Evolutionary conservation across 768 basidiomycete species (phyloP).

Genomic region (Tephrocybe rancida): DNA sequence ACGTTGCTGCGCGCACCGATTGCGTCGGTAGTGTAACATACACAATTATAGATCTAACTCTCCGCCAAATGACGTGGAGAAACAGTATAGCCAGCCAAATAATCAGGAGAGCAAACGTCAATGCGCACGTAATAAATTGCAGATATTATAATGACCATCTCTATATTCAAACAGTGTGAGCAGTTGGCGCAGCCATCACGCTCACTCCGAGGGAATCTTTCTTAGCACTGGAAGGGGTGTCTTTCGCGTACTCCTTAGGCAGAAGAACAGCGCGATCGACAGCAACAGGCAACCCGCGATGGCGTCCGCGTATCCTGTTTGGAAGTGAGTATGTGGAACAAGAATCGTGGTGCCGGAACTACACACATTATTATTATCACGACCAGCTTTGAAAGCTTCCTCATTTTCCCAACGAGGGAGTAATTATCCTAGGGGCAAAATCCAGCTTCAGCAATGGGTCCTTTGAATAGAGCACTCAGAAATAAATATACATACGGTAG

Average conservation of each 20-base stretch:
- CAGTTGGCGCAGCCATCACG: not conserved
- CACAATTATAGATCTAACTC: too few species aligned
- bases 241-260: constrained; percentile 28
- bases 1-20: too few species aligned
- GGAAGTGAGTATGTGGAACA: not conserved
- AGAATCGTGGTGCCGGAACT: not conserved
- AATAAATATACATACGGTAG: constrained; percentile 36
- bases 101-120: too few species aligned
- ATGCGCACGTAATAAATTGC: too few species aligned
- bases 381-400: constrained; percentile 70
- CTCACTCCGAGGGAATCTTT: not conserved
- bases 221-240: not conserved
- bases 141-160: not conserved
- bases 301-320: constrained; percentile 64
- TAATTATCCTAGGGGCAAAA: constrained; percentile 46
- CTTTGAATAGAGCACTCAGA: not conserved
- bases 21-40: too few species aligned
- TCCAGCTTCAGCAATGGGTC: not conserved
- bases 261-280: constrained; percentile 59
- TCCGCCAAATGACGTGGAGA: too few species aligned
- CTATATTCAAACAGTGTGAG: not conserved
- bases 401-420: constrained; percentile 64
- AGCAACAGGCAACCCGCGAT: constrained; percentile 70
- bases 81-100: too few species aligned
- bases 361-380: constrained; percentile 69